phyloP scores from a whole-genome alignment of 352 stramenopile species.

The Aphanomyces stellatus region DNA sequence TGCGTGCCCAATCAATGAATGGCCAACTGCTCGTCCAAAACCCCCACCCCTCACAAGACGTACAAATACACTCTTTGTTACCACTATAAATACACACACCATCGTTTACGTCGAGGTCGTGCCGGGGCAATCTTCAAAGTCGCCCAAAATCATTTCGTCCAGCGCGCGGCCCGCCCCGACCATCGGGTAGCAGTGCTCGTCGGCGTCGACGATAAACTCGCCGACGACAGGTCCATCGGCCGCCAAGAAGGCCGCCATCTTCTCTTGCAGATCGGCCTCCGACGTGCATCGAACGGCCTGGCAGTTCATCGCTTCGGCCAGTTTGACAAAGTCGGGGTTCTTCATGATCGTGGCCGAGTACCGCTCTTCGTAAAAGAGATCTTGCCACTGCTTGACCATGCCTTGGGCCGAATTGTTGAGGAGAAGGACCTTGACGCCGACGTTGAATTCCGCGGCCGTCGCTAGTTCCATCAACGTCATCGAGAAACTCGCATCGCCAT shows the following conservation, averaged over 20 bases:
- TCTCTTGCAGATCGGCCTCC: constrained; percentile 83
- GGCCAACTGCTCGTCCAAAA: too few species aligned
- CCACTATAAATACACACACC: too few species aligned
- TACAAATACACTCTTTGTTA: too few species aligned
- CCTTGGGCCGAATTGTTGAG: constrained; percentile 96
- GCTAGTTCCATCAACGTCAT: constrained; percentile 97
- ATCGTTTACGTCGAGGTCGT: constrained; percentile 85
- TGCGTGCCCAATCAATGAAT: too few species aligned
- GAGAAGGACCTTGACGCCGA: constrained; percentile 93
- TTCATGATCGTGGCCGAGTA: constrained; percentile 87
- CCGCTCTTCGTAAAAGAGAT: constrained; percentile 94
- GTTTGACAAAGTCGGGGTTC: constrained; percentile 91
- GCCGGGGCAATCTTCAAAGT: constrained; percentile 89
- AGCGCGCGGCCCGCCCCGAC: constrained; percentile 85
- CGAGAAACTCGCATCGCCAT: constrained; percentile 93
- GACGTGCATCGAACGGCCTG: constrained; percentile 84
- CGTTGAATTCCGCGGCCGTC: constrained; percentile 89
- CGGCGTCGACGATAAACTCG: constrained; percentile 92
- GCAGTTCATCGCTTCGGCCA: constrained; percentile 91
- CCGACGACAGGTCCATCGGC: constrained; percentile 90
- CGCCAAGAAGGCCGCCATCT: constrained; percentile 90
- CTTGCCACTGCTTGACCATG: constrained; percentile 98
- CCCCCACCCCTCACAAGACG: too few species aligned
- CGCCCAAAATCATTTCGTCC: constrained; percentile 95
- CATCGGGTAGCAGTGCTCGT: constrained; percentile 93